phyloP scores from a whole-genome alignment of 176 grass and related monocot species.

The Alloteropsis semialata region DNA sequence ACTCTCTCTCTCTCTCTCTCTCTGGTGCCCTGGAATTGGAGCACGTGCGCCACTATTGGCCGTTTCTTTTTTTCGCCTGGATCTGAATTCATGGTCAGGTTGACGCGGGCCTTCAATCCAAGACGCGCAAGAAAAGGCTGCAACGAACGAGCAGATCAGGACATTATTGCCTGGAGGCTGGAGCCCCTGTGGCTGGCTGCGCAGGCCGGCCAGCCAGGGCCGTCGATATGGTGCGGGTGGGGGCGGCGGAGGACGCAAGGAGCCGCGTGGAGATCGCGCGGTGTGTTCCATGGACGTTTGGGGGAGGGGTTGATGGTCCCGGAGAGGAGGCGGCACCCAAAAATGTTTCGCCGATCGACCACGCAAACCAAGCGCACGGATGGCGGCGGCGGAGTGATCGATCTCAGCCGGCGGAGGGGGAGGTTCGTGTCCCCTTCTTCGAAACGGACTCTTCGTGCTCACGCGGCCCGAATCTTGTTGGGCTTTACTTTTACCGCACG shows the following conservation, averaged over 20 bases:
- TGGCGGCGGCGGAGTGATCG: background rate
- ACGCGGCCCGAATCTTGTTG: too few species aligned
- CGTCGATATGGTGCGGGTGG: background rate
- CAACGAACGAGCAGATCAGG: background rate
- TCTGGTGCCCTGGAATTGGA: background rate
- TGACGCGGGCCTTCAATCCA: background rate
- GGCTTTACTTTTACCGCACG: too few species aligned
- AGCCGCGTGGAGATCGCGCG: background rate
- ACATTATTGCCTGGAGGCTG: background rate
- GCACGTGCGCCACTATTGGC: background rate
- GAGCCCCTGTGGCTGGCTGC: background rate
- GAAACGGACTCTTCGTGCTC: too few species aligned
- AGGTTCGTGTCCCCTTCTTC: too few species aligned
- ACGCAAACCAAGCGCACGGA: background rate
- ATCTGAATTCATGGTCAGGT: conserved; percentile 5
- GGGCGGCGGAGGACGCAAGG: background rate
- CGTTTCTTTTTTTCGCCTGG: background rate
- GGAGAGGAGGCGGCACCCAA: background rate
- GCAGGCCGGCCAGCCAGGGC: too few species aligned
- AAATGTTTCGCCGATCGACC: background rate
- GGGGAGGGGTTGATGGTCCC: too few species aligned
- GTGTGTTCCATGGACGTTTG: background rate
- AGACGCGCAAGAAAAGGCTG: background rate
- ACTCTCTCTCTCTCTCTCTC: too few species aligned
- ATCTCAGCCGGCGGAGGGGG: too few species aligned